Evolutionary conservation across 331 rosid species (phyloP).

Genomic region (Acacia concinna): DNA sequence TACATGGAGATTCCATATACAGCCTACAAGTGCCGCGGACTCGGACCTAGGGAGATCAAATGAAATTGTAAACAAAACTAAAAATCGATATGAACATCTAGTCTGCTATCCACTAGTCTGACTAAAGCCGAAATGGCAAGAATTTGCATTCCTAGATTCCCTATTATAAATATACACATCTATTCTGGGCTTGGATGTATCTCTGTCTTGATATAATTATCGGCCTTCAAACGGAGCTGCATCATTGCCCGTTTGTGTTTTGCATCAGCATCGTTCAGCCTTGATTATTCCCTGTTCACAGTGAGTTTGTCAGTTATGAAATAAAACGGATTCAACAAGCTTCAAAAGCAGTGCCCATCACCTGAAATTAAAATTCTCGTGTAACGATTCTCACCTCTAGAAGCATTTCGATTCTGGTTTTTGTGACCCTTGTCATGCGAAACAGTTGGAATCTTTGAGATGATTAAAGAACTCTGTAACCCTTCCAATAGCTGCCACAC

Average conservation of each 20-base stretch:
- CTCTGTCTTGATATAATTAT: conserved; percentile 24
- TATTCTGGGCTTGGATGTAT: conserved; percentile 42
- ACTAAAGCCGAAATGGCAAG: conserved; percentile 57
- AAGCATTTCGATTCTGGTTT: conserved; percentile 58
- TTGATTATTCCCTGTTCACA: conserved; percentile 63
- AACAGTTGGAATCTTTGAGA: conserved; percentile 76
- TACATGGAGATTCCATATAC: conserved; percentile 73
- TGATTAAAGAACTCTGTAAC: conserved; percentile 79
- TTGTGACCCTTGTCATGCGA: conserved; percentile 78
- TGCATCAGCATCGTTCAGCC: conserved; percentile 42
- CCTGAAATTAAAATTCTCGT: not conserved
- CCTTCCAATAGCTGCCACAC: conserved; percentile 84
- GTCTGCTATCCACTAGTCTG: conserved; percentile 42
- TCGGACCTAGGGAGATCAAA: conserved; percentile 36
- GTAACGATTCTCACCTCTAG: conserved; percentile 53
- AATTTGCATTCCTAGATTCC: conserved; percentile 58
- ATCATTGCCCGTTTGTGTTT: not conserved
- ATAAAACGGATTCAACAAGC: conserved; percentile 6
- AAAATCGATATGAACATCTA: conserved; percentile 72
- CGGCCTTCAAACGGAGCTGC: conserved; percentile 37
- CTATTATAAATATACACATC: conserved; percentile 59
- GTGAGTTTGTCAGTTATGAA: conserved; percentile 29
- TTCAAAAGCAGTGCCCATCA: not conserved
- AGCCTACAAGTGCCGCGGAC: conserved; percentile 43
- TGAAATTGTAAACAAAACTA: conserved; percentile 46